Evolutionary conservation across 495 filamentous ascomycete genomes (phyloP).

Genomic region (Tuber brumale): DNA sequence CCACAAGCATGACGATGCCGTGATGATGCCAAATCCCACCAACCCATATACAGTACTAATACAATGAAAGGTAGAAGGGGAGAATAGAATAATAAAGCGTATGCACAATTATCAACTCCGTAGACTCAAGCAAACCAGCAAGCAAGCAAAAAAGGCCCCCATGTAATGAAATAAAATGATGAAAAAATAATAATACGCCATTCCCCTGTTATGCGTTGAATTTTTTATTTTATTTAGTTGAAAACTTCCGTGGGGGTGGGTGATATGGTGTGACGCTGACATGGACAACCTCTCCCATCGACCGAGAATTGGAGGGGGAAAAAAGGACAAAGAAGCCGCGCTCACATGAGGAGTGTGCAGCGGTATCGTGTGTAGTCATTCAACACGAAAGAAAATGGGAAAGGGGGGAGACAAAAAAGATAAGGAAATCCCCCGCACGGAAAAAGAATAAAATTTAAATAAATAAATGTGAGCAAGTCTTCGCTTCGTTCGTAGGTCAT

Average conservation of each 20-base stretch:
- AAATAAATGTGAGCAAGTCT: not conserved
- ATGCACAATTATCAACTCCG: conserved; percentile 3
- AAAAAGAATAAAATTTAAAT: not conserved
- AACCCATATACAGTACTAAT: not conserved
- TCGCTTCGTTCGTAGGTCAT: not conserved
- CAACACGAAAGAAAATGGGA: not conserved
- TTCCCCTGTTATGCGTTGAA: not conserved
- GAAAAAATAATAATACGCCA: not conserved
- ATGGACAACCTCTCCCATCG: not conserved
- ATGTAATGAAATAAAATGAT: not conserved
- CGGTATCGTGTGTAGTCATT: not conserved
- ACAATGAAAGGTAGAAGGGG: not conserved
- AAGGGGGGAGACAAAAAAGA: not conserved
- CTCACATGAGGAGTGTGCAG: not conserved
- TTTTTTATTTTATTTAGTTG: not conserved
- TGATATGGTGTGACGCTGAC: not conserved
- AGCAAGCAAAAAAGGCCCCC: not conserved
- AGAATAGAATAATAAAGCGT: not conserved
- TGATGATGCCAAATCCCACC: not conserved
- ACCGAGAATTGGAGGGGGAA: not conserved
- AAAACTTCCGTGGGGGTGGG: not conserved
- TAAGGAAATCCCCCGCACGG: not conserved
- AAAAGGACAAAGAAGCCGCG: not conserved
- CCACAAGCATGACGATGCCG: not conserved
- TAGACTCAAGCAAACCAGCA: not conserved